Percentiles rank a stretch among this genome's conserved stretches.
Conservation (phyloP, 75 land plant species). For the Isoetes taiwanensis region DNA sequence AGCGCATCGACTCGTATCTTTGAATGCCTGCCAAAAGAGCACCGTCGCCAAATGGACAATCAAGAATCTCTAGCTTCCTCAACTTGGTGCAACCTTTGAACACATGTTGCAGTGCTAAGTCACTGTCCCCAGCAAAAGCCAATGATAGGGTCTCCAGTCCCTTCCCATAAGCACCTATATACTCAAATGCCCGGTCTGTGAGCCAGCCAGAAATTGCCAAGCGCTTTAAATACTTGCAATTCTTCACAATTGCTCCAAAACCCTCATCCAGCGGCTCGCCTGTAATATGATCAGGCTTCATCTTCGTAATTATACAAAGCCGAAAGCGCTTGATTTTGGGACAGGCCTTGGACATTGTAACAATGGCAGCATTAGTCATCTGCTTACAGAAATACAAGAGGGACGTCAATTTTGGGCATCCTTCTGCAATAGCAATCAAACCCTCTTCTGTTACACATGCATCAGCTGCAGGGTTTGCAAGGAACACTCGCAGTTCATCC, state of each 20-base stretch:
- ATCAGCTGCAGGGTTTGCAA: slow-evolving; percentile 31
- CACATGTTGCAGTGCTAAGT: slow-evolving; percentile 37
- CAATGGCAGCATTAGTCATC: slow-evolving; percentile 84
- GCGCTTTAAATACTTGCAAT: slow-evolving; percentile 60
- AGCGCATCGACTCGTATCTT: slow-evolving; percentile 44
- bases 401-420: slow-evolving; percentile 60
- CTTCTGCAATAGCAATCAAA: slow-evolving; percentile 68
- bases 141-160: slow-evolving; percentile 11
- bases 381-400: slow-evolving; percentile 79
- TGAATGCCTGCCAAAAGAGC: slow-evolving; percentile 31
- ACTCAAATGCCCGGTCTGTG: slow-evolving; percentile 55
- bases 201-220: slow-evolving; percentile 75
- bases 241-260: slow-evolving; percentile 82
- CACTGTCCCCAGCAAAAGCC: slow-evolving; percentile 21
- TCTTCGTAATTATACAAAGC: slow-evolving; percentile 58
- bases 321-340: slow-evolving; percentile 59
- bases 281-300: slow-evolving; percentile 20
- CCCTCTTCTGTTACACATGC: slow-evolving; percentile 65
- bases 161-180: slow-evolving; percentile 71
- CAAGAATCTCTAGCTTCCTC: slow-evolving; percentile 52
- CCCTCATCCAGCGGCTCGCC: slow-evolving; percentile 75
- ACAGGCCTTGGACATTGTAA: slow-evolving; percentile 59
- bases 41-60: slow-evolving; percentile 53
- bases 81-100: slow-evolving; percentile 39
- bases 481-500: slow-evolving; percentile 69